Base-by-base conservation (phyloP, 768 basidiomycete genomes). In the Suillus paluster region DNA sequence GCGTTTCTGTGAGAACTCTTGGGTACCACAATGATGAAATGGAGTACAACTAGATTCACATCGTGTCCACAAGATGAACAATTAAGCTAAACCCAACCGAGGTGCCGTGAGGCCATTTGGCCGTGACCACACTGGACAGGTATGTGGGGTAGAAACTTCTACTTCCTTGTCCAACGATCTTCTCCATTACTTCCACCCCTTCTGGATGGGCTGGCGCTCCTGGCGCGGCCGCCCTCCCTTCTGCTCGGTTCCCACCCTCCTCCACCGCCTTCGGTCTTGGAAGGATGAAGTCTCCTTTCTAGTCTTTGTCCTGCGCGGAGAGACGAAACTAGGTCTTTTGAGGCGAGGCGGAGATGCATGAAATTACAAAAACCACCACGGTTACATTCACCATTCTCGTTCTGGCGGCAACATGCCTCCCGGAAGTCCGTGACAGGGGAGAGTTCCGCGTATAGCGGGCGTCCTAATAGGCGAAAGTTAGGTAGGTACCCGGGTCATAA, bases 361-460 rank as follows among this genome's bases (percentile, higher is more conserved):
- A 99, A 99, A 76, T 99, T 99, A 78, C 97, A 99, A 80, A 97
- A 98, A 3, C 95, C 95, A 34, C 97, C 97, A 46, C 97, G 89
- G 70, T 97, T 97, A 76, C 97, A 99, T 77, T 97, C 94, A 9
- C 97, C 97, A 68, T 98, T 92, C 75, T 99, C 97, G 69, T 99
- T 99, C 76, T 99, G 97, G 52, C 97, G 87, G 75, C 97, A 99
- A 73, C 97, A 99, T 0, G 96, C 96, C 78, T 99, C 97, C 55
- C 96, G 89, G 76, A 99, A 99, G 78, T 99, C 97, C 33, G 96
- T 99, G 19, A 99, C 97, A 14, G 97, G 97, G 2, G 94, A 96
- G 27, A 99, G 84, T 71, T 99, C 97, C n/a, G 94, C 95, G 71
- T 96, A 96, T 34, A 99, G 80, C 3, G 97, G 97, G 56, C 95